Conservation (phyloP, 805 yeast species). For the Pichia scutulata region DNA sequence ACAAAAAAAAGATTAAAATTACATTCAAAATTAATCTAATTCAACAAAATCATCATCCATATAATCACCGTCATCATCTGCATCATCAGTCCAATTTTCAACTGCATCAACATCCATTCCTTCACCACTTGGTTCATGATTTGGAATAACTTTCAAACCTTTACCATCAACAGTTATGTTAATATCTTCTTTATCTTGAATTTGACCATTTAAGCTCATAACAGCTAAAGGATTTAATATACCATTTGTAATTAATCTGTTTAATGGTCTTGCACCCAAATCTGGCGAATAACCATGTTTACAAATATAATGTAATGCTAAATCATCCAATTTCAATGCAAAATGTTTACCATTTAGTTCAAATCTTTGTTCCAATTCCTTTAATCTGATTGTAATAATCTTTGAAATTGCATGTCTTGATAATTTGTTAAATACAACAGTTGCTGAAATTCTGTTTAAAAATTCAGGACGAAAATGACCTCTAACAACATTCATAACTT, state of each 20-base stretch:
- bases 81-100: constrained; percentile 56
- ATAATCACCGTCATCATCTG: constrained; percentile 46
- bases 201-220: constrained; percentile 78
- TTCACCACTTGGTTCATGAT: constrained; percentile 58
- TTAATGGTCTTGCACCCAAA: constrained; percentile 94
- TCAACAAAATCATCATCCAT: constrained; percentile 19
- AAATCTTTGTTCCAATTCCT: constrained; percentile 81
- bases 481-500: constrained; percentile 78
- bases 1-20: neutral
- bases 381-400: constrained; percentile 79
- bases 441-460: constrained; percentile 89
- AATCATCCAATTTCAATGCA: constrained; percentile 61
- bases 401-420: constrained; percentile 86
- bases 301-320: constrained; percentile 76
- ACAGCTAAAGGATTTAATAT: constrained; percentile 84
- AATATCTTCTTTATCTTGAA: constrained; percentile 84
- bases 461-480: constrained; percentile 96
- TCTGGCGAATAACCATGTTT: constrained; percentile 85
- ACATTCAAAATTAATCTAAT: constrained; percentile 19
- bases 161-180: constrained; percentile 47
- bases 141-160: constrained; percentile 76
- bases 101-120: constrained; percentile 50
- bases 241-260: constrained; percentile 83
- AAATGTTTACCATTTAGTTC: constrained; percentile 75
- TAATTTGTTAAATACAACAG: constrained; percentile 86